Base-by-base conservation (phyloP, 2,329 filamentous ascomycete species). In the Venturia oleaginea region DNA sequence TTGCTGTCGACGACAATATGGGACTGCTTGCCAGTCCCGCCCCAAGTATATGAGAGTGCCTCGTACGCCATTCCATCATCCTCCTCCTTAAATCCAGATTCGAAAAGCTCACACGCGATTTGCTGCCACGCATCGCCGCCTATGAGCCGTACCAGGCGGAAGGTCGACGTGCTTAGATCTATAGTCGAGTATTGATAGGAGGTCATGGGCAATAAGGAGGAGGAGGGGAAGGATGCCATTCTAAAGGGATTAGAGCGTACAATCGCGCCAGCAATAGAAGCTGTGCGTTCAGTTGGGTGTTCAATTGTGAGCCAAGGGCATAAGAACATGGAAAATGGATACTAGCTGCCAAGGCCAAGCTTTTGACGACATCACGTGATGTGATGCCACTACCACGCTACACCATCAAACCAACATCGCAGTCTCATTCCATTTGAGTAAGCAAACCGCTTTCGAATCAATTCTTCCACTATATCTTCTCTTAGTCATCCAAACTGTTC, bases 31-130 rank as follows among this genome's bases (percentile, higher is more conserved):
- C 32, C 24, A 27, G 59, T 27, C 6, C 22, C 13, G 3, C 8
- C 59, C 59, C 34, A 43, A 38, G 32, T 27, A 42, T 61, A 43
- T 38, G 59, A 61, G 19, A 61, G 19, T 15, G 59, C 59, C 13
- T 61, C 38, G 17, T 61, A 61, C 2, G 59, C 2, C 43, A 46
- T 46, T n/a, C 11, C 43, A 32, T 17, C 59, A 7, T 61, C 19
- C 24, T 37, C 59, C 15, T 42, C 37, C 4, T 42, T 15, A 15
- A 40, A 38, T 17, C 24, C 15, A 6, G 38, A 4, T 40, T 43
- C 59, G n/a, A 42, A 32, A 7, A 59, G 24, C 27, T 59, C 54
- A 19, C 27, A 32, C 17, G n/a, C 34, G 54, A 59, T 32, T 6
- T 32, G 27, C 7, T 59, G 17, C 27, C 34, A 37, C 7, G 27